Percentiles rank a stretch among this genome's conserved stretches.
Conservation (phyloP, 2,329 filamentous ascomycete genomes). For the Talaromyces sp. region DNA sequence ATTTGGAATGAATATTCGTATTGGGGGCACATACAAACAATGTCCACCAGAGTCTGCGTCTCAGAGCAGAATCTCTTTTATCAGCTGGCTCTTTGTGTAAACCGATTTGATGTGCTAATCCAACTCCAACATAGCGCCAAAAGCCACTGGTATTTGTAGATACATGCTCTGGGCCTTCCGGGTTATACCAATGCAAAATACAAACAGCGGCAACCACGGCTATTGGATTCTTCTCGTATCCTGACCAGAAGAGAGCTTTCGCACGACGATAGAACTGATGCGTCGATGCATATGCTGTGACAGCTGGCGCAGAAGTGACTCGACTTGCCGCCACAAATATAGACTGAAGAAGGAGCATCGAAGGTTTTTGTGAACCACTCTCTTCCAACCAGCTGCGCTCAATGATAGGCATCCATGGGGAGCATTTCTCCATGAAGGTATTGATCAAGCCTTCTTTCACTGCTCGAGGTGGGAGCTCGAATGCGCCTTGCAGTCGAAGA, state of each 20-base stretch:
- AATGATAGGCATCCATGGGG: slow-evolving; percentile 38
- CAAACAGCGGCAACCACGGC: slow-evolving; percentile 35
- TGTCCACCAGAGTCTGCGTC: slow-evolving; percentile 49
- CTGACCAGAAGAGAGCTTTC: slow-evolving; percentile 37
- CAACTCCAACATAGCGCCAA: slow-evolving; percentile 47
- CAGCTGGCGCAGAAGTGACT: slow-evolving; percentile 37
- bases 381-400: slow-evolving; percentile 35
- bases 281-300: slow-evolving; percentile 30
- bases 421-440: slow-evolving; percentile 35
- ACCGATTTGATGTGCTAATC: slow-evolving; percentile 48
- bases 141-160: slow-evolving; percentile 50
- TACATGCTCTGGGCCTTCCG: slow-evolving; percentile 38
- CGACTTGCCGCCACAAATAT: slow-evolving; percentile 48
- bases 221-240: slow-evolving; percentile 36
- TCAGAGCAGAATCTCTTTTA: slow-evolving; percentile 37
- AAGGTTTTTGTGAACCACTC: slow-evolving; percentile 27
- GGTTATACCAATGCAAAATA: slow-evolving; percentile 40
- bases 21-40: slow-evolving; percentile 37
- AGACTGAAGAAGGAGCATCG: slow-evolving; percentile 39
- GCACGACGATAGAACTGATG: slow-evolving; percentile 38
- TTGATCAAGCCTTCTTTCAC: slow-evolving; percentile 33
- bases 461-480: slow-evolving; percentile 31
- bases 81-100: slow-evolving; percentile 46
- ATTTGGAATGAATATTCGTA: background rate
- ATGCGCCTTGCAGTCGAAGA: slow-evolving; percentile 20